Conservation (phyloP, 805 yeast genomes). For the Saccharomycopsis babjevae region DNA sequence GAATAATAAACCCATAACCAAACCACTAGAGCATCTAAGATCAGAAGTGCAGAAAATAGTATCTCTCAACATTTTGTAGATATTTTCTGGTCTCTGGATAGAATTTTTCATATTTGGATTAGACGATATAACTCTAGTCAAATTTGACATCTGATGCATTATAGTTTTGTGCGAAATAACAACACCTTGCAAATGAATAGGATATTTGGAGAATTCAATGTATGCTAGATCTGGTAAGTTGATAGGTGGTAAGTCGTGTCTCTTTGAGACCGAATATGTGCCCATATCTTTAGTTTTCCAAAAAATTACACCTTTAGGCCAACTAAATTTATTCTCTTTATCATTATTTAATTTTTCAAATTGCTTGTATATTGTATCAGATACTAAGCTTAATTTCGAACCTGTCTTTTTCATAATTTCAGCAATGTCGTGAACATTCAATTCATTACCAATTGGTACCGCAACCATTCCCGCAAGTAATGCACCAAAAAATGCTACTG, state of each 20-base stretch:
- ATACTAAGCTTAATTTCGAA: constrained; percentile 67
- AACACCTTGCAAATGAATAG: constrained; percentile 83
- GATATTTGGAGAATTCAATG: constrained; percentile 83
- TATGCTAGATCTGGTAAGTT: constrained; percentile 82
- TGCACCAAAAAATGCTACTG: constrained; percentile 81
- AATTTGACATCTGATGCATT: constrained; percentile 74
- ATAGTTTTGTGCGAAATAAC: constrained; percentile 85
- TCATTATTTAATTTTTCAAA: constrained; percentile 50
- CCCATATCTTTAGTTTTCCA: constrained; percentile 90
- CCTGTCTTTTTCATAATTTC: constrained; percentile 66
- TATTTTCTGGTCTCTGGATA: constrained; percentile 28
- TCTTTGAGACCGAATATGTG: constrained; percentile 45
- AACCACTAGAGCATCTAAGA: constrained; percentile 57
- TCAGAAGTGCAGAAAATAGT: constrained; percentile 61
- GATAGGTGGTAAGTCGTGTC: constrained; percentile 49
- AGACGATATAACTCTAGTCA: constrained; percentile 60
- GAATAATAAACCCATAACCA: constrained; percentile 70
- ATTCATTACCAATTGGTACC: constrained; percentile 77
- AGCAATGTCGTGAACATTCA: constrained; percentile 56
- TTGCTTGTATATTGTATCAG: constrained; percentile 68
- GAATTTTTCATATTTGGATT: constrained; percentile 30
- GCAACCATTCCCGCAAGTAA: constrained; percentile 91
- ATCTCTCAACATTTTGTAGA: constrained; percentile 42
- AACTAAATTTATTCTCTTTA: constrained; percentile 37
- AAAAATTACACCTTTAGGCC: constrained; percentile 67